These are phyloP conservation scores for Stereocaulon alpinum DNA, from an alignment of 495 filamentous ascomycete species.

Conservation along the genomic window DNA sequence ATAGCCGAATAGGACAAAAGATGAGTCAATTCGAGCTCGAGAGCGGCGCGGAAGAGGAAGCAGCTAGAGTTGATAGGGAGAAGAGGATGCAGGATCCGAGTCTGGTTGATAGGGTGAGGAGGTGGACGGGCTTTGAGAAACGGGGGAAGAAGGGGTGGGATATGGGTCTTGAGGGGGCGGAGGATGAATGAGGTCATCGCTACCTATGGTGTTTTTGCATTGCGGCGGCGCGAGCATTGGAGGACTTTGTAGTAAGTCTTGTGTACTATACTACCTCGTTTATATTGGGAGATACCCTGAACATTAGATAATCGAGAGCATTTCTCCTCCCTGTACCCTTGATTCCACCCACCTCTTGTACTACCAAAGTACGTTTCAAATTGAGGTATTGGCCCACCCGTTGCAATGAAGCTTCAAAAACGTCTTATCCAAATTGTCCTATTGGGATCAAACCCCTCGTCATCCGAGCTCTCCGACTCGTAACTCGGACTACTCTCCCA, in stretches of 20 bases:
- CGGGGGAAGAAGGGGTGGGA: constrained; percentile 18
- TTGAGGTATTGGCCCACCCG: too few relatives aligned
- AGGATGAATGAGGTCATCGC: background rate
- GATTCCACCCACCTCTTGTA: too few relatives aligned
- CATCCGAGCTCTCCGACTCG: too few relatives aligned
- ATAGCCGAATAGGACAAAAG: constrained; percentile 62
- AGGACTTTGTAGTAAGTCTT: background rate
- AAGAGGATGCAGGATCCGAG: constrained; percentile 3
- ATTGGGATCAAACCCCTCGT: too few relatives aligned
- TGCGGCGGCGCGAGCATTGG: constrained; percentile 5
- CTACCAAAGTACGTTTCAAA: too few relatives aligned
- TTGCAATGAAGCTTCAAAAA: too few relatives aligned
- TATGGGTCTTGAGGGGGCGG: constrained; percentile 18
- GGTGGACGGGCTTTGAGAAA: constrained; percentile 12
- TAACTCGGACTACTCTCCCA: too few relatives aligned
- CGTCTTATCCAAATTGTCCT: too few relatives aligned
- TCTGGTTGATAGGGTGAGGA: constrained; percentile 5
- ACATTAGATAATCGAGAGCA: too few relatives aligned
- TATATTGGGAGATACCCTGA: too few relatives aligned
- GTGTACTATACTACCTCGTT: too few relatives aligned
- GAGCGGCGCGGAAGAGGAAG: constrained; percentile 7
- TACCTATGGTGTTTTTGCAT: background rate
- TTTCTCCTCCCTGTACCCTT: too few relatives aligned
- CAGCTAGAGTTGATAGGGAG: constrained; percentile 7
- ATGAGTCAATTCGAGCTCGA: constrained; percentile 69